Evolutionary conservation across 2,329 filamentous ascomycete genomes (phyloP).

Genomic region (Penicillium sp.): DNA sequence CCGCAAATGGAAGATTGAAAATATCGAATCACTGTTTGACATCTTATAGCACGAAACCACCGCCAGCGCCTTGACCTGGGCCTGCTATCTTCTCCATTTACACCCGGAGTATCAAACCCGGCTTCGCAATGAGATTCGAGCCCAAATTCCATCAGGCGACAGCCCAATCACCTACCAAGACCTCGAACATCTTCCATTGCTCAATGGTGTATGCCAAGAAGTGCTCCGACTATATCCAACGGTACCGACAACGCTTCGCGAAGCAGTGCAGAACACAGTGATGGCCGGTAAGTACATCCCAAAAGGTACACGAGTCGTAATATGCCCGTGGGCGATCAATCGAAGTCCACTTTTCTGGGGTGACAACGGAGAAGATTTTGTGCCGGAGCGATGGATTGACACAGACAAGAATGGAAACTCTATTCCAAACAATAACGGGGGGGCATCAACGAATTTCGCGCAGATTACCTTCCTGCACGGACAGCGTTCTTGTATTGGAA

Average conservation of each 20-base stretch:
- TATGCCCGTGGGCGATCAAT: slow-evolving; percentile 70
- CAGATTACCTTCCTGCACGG: slow-evolving; percentile 44
- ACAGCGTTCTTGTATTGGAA: slow-evolving; percentile 40
- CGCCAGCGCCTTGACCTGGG: slow-evolving; percentile 55
- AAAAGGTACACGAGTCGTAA: slow-evolving; percentile 66
- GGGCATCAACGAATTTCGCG: slow-evolving; percentile 39
- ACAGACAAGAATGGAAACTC: slow-evolving; percentile 54
- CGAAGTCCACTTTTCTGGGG: slow-evolving; percentile 71
- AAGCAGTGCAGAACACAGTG: slow-evolving; percentile 45
- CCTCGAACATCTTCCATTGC: slow-evolving; percentile 71
- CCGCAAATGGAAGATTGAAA: not conserved
- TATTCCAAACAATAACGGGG: slow-evolving; percentile 54
- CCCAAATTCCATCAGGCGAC: slow-evolving; percentile 44
- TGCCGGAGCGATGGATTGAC: slow-evolving; percentile 72
- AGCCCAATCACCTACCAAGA: slow-evolving; percentile 30
- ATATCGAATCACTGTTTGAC: slow-evolving; percentile 8
- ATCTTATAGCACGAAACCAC: slow-evolving; percentile 54
- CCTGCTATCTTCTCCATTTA: slow-evolving; percentile 53
- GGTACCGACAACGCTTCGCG: slow-evolving; percentile 42
- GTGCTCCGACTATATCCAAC: slow-evolving; percentile 54
- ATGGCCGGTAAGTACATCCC: slow-evolving; percentile 67
- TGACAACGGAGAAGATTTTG: slow-evolving; percentile 66
- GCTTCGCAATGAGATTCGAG: slow-evolving; percentile 53
- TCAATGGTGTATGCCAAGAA: slow-evolving; percentile 76
- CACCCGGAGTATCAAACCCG: slow-evolving; percentile 50